These are phyloP conservation scores for Neonectria hederae DNA, from an alignment of 2,329 filamentous ascomycete species.

Conservation along the genomic window DNA sequence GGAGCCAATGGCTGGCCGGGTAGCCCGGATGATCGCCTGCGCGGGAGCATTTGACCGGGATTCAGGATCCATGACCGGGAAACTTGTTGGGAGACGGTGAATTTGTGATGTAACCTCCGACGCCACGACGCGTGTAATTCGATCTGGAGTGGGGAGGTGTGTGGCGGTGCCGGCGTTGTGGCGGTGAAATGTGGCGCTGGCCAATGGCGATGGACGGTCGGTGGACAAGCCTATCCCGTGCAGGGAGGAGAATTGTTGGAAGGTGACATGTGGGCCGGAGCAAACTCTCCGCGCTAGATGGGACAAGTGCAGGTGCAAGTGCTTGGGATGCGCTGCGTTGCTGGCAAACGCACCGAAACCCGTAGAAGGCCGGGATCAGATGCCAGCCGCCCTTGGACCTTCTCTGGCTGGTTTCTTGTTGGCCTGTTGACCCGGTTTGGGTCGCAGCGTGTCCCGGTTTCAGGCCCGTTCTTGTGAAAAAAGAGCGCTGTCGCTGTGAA, in stretches of 20 bases:
- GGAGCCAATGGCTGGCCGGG: neutral
- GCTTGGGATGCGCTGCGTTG: too few species aligned
- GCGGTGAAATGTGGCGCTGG: slow-evolving; percentile 16
- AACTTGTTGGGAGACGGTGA: slow-evolving; percentile 19
- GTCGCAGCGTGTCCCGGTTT: neutral
- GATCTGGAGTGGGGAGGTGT: neutral
- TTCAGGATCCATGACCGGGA: slow-evolving; percentile 26
- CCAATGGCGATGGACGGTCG: neutral
- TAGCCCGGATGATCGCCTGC: neutral
- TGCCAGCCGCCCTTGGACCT: too few species aligned
- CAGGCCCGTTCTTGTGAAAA: slow-evolving; percentile 6
- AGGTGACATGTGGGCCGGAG: slow-evolving; percentile 29
- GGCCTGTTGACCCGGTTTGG: slow-evolving; percentile 8
- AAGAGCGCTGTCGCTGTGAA: neutral
- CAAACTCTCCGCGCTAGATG: slow-evolving; percentile 21
- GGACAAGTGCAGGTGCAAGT: too few species aligned
- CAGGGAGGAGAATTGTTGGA: slow-evolving; percentile 28
- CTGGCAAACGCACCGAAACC: too few species aligned
- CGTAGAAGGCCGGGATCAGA: neutral
- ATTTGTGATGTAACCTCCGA: slow-evolving; percentile 9
- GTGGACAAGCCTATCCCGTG: neutral
- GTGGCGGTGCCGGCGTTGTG: neutral
- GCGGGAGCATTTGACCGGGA: neutral
- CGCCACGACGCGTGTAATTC: neutral
- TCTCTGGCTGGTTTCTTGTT: neutral